Conservation (phyloP, 169 alveolate species). For the Plasmodium adleri region DNA sequence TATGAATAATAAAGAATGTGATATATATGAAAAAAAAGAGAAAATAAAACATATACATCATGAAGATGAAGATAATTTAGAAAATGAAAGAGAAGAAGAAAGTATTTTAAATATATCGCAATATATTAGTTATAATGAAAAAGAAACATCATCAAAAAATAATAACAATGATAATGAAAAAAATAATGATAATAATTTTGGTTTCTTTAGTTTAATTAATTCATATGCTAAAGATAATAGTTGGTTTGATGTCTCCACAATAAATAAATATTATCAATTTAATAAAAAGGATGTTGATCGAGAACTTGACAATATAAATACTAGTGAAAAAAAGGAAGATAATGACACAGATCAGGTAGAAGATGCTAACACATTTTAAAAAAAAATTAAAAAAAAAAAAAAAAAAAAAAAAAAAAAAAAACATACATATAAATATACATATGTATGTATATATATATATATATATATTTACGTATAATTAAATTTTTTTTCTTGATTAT, state of each 20-base stretch:
- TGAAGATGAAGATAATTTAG: slow-evolving; percentile 11
- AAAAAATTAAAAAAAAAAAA: neutral
- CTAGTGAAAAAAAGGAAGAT: neutral
- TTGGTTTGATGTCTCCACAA: slow-evolving; percentile 73
- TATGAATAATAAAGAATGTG: slow-evolving; percentile 20
- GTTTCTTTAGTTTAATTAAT: slow-evolving; percentile 41
- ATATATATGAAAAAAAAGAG: slow-evolving; percentile 28
- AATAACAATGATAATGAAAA: neutral
- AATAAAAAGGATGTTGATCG: slow-evolving; percentile 25
- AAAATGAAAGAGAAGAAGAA: slow-evolving; percentile 11
- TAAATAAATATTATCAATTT: slow-evolving; percentile 56
- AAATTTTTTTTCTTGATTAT: neutral
- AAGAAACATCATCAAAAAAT: neutral
- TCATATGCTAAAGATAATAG: slow-evolving; percentile 70
- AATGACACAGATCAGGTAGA: slow-evolving; percentile 3
- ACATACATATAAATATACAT: neutral
- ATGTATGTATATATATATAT: slow-evolving; percentile 2
- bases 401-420: neutral
- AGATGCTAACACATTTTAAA: neutral
- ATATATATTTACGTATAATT: neutral
- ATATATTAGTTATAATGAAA: slow-evolving; percentile 27
- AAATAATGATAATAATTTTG: slow-evolving; percentile 17
- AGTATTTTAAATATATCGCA: slow-evolving; percentile 49
- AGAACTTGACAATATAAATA: slow-evolving; percentile 43
- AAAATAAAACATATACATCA: slow-evolving; percentile 1